Conservation (phyloP, 257 asterid species). For the Nicotiana attenuata region DNA sequence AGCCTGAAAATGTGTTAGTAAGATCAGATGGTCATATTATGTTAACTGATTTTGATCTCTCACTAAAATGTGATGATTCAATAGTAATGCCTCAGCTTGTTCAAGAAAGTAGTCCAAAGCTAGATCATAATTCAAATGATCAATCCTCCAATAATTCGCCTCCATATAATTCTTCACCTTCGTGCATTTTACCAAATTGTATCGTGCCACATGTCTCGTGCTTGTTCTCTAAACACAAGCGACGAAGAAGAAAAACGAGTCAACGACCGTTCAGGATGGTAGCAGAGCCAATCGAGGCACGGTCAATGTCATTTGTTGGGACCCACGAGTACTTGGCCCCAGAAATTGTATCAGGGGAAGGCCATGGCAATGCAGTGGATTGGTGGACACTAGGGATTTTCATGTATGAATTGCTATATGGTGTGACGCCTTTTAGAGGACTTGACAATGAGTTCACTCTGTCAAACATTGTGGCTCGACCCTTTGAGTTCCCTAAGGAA, state of each 20-base stretch:
- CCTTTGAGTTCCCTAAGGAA: slow-evolving; percentile 59
- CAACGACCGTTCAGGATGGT: slow-evolving; percentile 30
- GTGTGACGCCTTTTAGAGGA: slow-evolving; percentile 65
- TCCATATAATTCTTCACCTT: slow-evolving; percentile 21
- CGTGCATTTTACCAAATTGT: slow-evolving; percentile 46
- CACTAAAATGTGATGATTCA: slow-evolving; percentile 42
- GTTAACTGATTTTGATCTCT: slow-evolving; percentile 79
- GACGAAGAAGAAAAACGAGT: slow-evolving; percentile 3
- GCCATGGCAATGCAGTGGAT: slow-evolving; percentile 73
- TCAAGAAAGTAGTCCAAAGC: slow-evolving; percentile 12
- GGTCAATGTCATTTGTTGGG: slow-evolving; percentile 73
- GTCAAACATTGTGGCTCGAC: slow-evolving; percentile 56
- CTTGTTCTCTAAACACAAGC: slow-evolving; percentile 5
- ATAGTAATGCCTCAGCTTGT: slow-evolving; percentile 44
- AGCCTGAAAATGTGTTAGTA: slow-evolving; percentile 74
- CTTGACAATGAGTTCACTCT: slow-evolving; percentile 48
- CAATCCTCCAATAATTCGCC: not conserved
- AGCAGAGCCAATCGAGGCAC: slow-evolving; percentile 63
- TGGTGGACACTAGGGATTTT: slow-evolving; percentile 79
- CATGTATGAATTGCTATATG: slow-evolving; percentile 52
- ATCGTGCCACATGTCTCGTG: slow-evolving; percentile 31
- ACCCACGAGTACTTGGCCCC: slow-evolving; percentile 79
- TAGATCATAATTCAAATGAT: not conserved
- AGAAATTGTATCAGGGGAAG: slow-evolving; percentile 64
- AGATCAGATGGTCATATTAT: slow-evolving; percentile 69